Conservation (phyloP, 2,329 filamentous ascomycete genomes). For the Cordyceps tenuipes region DNA sequence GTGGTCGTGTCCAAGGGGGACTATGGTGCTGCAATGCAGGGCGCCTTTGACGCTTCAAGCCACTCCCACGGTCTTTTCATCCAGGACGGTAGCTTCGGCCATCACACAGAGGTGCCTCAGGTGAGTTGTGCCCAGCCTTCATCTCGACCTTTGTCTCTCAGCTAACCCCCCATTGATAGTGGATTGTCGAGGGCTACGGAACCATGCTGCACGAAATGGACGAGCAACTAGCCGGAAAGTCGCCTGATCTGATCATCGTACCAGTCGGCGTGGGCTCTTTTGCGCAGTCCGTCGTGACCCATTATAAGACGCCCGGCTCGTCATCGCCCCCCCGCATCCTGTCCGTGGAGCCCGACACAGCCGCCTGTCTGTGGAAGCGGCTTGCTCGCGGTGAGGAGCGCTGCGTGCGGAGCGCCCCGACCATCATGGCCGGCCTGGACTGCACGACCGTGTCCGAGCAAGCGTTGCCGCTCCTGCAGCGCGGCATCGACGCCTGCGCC, state of each 20-base stretch:
- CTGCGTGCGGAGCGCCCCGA: slow-evolving; percentile 46
- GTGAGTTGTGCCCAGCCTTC: slow-evolving; percentile 23
- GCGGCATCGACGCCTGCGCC: slow-evolving; percentile 51
- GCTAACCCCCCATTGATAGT: slow-evolving; percentile 28
- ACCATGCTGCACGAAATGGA: slow-evolving; percentile 66
- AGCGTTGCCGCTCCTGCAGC: slow-evolving; percentile 53
- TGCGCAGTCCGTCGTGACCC: slow-evolving; percentile 57
- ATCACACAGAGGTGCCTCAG: slow-evolving; percentile 56
- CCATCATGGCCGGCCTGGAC: slow-evolving; percentile 68
- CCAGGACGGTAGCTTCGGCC: slow-evolving; percentile 60
- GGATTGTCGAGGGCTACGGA: slow-evolving; percentile 70
- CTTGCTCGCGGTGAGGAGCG: slow-evolving; percentile 39
- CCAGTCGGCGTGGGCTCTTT: slow-evolving; percentile 65
- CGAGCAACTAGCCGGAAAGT: slow-evolving; percentile 38
- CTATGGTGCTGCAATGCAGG: slow-evolving; percentile 56
- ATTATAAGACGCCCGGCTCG: slow-evolving; percentile 46
- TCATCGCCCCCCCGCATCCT: slow-evolving; percentile 35
- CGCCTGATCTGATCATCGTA: slow-evolving; percentile 43
- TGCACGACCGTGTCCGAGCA: slow-evolving; percentile 60
- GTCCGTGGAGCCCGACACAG: slow-evolving; percentile 62
- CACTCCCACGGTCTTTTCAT: slow-evolving; percentile 42
- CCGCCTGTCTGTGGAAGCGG: slow-evolving; percentile 48
- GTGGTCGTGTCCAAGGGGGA: slow-evolving; percentile 46
- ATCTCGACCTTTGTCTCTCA: neutral
- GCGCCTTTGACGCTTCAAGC: slow-evolving; percentile 36